A percentile compares a stretch with the other conserved stretches of the same genome.
Conservation (phyloP, 1,284 basidiomycete genomes). For the Phylloboletellus chloephorus region DNA sequence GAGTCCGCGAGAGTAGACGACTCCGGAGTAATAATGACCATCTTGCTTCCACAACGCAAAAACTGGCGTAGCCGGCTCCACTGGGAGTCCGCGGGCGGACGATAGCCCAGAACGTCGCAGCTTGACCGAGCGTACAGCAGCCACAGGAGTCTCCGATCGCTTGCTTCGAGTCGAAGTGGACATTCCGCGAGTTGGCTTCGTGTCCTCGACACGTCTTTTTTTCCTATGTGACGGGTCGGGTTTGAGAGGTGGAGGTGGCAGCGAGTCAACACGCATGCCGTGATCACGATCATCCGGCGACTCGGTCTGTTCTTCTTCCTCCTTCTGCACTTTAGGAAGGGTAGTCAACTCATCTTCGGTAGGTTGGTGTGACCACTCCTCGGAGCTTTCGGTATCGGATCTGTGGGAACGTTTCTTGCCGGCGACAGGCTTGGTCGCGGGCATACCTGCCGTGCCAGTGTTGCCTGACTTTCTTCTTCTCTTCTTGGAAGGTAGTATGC, state of each 20-base stretch:
- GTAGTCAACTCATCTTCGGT: slow-evolving; percentile 7
- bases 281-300: slow-evolving; percentile 32
- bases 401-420: slow-evolving; percentile 21
- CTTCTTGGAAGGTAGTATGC: slow-evolving; percentile 7
- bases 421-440: slow-evolving; percentile 6
- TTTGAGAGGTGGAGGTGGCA: slow-evolving; percentile 25
- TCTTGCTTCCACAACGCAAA: slow-evolving; percentile 62
- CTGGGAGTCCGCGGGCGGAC: slow-evolving; percentile 18
- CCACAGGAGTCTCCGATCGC: slow-evolving; percentile 27
- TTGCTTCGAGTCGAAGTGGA: slow-evolving; percentile 29
- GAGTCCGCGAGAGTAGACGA: slow-evolving; percentile 36
- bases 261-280: slow-evolving; percentile 30
- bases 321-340: slow-evolving; percentile 24
- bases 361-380: slow-evolving; percentile 5
- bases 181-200: slow-evolving; percentile 19
- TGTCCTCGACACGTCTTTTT: slow-evolving; percentile 42
- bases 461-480: slow-evolving; percentile 2
- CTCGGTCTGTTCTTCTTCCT: slow-evolving; percentile 41
- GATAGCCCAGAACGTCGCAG: slow-evolving; percentile 29
- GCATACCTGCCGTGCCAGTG: slow-evolving; percentile 2
- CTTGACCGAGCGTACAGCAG: slow-evolving; percentile 29
- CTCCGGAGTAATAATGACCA: slow-evolving; percentile 58
- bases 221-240: slow-evolving; percentile 39
- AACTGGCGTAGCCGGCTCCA: slow-evolving; percentile 45
- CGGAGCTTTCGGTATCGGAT: slow-evolving; percentile 29